Evolutionary conservation across 768 basidiomycete genomes (phyloP), one percentile per base, ranked within the genome.

Genomic region (Trametes punicea): DNA sequence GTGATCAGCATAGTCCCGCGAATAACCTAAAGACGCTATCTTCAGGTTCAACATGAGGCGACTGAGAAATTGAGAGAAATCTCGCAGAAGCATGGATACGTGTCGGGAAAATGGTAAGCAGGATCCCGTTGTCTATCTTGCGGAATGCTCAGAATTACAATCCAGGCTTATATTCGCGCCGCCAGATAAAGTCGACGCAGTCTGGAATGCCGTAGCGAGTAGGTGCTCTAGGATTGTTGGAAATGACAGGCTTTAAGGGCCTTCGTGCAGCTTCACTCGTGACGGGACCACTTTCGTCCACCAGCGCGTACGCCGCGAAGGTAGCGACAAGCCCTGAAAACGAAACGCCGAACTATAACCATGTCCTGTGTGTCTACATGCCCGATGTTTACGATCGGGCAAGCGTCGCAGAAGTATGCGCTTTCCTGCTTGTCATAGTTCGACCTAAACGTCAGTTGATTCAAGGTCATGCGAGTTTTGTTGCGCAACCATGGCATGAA

Each of bases 321-420:
- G 88, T 88, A 6, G 75, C 88, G 2, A 90, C 88, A 1, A 81
- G 77, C 23, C 79, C 83, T 0, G 68, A 71, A 47, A 68, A 70
- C 41, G 78, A 81, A 46, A 73, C 56, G 15, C 65, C 79, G 18
- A 75, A 80, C 30, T 69, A 81, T 48, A 82, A 82, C 60, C 88
- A 88, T 64, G 69, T 88, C 25, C 80, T 90, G 27, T 88, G 87
- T 62, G 61, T 90, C 15, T 90, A 89, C 62, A 65, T 90, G 18
- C 86, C 88, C 3, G 73, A 90, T 65, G 81, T 88, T 13, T 88
- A 83, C 65, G 80, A 90, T 68, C 83, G 84, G 65, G 73, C 71
- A 29, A 73, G 72, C 36, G 82, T 85, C 3, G 79, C 75, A 7
- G 76, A 81, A 66, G 87, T 84, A 58, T 40, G 70, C 30, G 13